Percentiles rank a stretch among this genome's conserved stretches.
Conservation (phyloP, 306 rosid species). For the Prosopis cineraria region DNA sequence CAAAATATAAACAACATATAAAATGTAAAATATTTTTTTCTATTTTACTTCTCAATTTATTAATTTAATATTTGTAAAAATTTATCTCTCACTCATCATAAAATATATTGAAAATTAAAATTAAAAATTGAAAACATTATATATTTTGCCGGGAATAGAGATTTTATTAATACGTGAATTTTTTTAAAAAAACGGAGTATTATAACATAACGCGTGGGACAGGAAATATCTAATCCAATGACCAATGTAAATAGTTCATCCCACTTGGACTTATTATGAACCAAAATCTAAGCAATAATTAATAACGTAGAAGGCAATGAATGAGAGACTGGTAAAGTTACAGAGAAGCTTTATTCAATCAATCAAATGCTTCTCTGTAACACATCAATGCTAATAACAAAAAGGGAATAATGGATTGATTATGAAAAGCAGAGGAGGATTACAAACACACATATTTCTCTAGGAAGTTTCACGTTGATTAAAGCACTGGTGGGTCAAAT, state of each 20-base stretch:
- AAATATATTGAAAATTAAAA: too few species aligned
- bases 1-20: too few species aligned
- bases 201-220: background rate
- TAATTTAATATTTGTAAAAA: too few species aligned
- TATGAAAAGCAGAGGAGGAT: background rate
- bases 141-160: too few species aligned
- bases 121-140: too few species aligned
- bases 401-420: background rate
- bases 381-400: background rate
- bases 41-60: too few species aligned
- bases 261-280: slow-evolving; percentile 2
- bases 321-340: background rate
- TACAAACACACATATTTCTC: too few species aligned
- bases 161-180: too few species aligned
- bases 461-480: slow-evolving; percentile 12
- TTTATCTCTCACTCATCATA: too few species aligned
- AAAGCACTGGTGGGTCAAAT: background rate
- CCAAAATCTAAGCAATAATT: background rate
- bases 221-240: background rate
- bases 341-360: background rate
- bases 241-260: too few species aligned
- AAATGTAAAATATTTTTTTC: too few species aligned
- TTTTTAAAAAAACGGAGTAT: too few species aligned
- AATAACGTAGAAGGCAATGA: background rate
- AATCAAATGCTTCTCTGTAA: background rate